These are phyloP conservation scores for Mollisia scopiformis DNA, from an alignment of 2,329 filamentous ascomycete species.

Conservation along the genomic window DNA sequence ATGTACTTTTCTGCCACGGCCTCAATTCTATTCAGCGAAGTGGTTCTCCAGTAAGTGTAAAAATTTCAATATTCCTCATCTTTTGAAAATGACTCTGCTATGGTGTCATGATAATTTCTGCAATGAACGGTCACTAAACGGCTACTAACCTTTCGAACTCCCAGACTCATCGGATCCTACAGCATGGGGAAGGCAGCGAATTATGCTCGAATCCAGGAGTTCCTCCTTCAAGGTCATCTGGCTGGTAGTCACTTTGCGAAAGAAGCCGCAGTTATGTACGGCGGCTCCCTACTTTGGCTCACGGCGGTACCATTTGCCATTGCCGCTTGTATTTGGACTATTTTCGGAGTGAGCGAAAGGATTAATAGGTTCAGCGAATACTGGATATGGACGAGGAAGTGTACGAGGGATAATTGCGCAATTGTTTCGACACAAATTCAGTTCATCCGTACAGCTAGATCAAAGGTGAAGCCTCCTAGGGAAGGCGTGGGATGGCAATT, in stretches of 20 bases:
- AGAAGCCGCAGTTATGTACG: neutral
- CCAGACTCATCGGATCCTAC: neutral
- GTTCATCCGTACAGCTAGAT: neutral
- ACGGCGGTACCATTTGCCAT: neutral
- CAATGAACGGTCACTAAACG: no score
- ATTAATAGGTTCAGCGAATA: neutral
- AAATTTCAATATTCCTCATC: no score
- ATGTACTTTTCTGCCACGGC: neutral
- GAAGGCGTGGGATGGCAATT: neutral
- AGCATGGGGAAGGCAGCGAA: neutral
- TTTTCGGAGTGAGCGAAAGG: neutral
- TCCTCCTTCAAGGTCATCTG: neutral
- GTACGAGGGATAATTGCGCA: neutral
- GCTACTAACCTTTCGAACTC: no score
- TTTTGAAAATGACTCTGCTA: no score
- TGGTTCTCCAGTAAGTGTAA: no score
- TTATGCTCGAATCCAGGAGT: neutral
- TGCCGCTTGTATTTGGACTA: neutral
- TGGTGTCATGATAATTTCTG: no score
- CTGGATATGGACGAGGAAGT: neutral
- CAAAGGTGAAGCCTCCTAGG: neutral
- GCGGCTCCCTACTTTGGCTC: neutral
- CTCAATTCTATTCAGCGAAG: neutral
- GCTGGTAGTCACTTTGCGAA: neutral
- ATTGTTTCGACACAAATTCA: neutral